These are phyloP conservation scores for Claviceps sorghi DNA, from an alignment of 2,329 filamentous ascomycete genomes.

Conservation along the genomic window DNA sequence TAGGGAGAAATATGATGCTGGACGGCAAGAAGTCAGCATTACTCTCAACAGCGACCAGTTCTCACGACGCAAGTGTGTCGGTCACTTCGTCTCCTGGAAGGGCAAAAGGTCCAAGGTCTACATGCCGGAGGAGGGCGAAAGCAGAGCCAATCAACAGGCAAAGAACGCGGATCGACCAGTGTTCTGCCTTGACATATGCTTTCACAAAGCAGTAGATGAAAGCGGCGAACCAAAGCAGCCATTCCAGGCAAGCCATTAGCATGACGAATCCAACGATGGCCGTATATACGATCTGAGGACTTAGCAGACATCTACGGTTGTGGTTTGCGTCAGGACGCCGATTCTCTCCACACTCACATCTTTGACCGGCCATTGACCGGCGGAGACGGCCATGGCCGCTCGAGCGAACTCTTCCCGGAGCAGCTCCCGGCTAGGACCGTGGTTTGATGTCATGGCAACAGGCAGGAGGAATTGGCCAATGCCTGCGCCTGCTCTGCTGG, in stretches of 20 bases:
- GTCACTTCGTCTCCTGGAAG: neutral
- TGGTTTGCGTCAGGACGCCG: neutral
- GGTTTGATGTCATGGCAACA: neutral
- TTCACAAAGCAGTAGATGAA: conserved; percentile 86
- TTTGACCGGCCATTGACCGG: conserved; percentile 35
- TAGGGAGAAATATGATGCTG: conserved; percentile 73
- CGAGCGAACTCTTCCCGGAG: neutral
- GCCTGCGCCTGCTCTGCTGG: neutral
- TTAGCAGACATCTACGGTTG: no score
- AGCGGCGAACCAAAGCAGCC: conserved; percentile 88
- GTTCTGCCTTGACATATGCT: conserved; percentile 77
- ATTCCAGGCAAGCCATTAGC: conserved; percentile 75
- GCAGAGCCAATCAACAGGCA: conserved; percentile 59
- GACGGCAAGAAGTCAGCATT: neutral
- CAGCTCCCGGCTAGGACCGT: neutral
- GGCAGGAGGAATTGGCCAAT: neutral
- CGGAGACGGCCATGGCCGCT: conserved; percentile 23
- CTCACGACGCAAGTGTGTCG: neutral
- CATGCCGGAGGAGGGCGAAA: conserved; percentile 64
- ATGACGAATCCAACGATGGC: conserved; percentile 68
- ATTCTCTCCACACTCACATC: conserved; percentile 19
- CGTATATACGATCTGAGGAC: conserved; percentile 64
- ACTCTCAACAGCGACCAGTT: neutral
- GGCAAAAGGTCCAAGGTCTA: conserved; percentile 1
- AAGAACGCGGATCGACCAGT: conserved; percentile 66